Conservation (phyloP, 371 early-diverging fungal species). For the Mortierella sp. region DNA sequence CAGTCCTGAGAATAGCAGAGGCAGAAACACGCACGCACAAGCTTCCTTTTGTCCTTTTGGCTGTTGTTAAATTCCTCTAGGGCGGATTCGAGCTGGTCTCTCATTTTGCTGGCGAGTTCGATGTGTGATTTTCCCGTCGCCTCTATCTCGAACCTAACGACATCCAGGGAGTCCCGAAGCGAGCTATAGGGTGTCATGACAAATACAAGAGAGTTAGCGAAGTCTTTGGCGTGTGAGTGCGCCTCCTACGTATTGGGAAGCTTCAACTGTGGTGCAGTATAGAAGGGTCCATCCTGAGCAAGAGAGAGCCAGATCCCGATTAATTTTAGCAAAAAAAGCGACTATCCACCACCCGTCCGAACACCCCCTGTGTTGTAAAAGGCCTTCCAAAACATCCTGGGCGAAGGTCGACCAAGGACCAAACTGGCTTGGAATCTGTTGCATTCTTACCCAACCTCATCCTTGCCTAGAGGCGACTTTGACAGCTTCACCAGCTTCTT, state of each 20-base stretch:
- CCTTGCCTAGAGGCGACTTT: conserved; percentile 82
- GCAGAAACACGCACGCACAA: conserved; percentile 47
- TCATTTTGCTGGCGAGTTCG: conserved; percentile 85
- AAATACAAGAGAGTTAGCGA: neutral
- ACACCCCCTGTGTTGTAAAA: too few species aligned
- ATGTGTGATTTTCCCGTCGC: conserved; percentile 80
- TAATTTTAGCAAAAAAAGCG: too few species aligned
- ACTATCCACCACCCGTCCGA: too few species aligned
- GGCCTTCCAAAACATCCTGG: too few species aligned
- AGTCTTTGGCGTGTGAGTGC: neutral
- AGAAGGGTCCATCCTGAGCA: too few species aligned
- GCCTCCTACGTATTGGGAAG: neutral
- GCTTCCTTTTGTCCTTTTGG: conserved; percentile 86
- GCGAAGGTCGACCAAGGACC: neutral
- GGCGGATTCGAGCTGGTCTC: conserved; percentile 81
- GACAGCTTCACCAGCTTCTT: conserved; percentile 85
- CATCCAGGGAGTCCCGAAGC: conserved; percentile 74
- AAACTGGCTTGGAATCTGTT: neutral
- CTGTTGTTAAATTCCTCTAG: conserved; percentile 81
- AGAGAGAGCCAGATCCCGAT: too few species aligned
- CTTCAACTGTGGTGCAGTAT: too few species aligned
- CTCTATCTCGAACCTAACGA: conserved; percentile 87
- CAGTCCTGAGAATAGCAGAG: neutral
- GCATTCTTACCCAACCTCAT: conserved; percentile 86
- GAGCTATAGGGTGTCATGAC: conserved; percentile 61